Evolutionary conservation across 1,284 basidiomycete genomes (phyloP).

Genomic region (Leccinum ponderosum): DNA sequence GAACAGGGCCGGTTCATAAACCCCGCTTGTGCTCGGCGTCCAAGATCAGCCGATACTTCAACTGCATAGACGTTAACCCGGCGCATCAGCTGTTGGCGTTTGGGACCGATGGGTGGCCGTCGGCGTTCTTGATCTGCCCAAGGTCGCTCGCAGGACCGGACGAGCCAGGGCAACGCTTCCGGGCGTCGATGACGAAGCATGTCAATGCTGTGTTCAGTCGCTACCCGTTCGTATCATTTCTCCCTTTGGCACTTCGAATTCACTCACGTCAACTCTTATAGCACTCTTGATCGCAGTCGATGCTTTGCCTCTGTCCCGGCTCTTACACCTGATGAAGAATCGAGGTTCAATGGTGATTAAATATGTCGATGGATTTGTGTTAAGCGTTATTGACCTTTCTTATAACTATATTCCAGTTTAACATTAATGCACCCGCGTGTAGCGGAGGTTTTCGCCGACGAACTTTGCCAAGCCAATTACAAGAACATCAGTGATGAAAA

Average conservation of each 20-base stretch:
- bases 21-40: no score
- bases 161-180: no score
- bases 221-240: constrained; percentile 27
- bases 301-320: constrained; percentile 16
- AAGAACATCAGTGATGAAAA: constrained; percentile 19
- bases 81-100: no score
- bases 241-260: background rate
- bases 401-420: constrained; percentile 22
- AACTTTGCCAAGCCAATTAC: constrained; percentile 18
- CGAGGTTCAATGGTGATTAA: constrained; percentile 13
- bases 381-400: background rate
- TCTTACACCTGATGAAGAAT: constrained; percentile 19
- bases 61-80: no score
- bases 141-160: no score
- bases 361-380: background rate
- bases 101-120: no score
- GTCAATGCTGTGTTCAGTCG: constrained; percentile 24
- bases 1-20: no score
- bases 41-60: no score
- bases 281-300: constrained; percentile 21
- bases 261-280: constrained; percentile 8
- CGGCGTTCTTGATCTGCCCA: no score
- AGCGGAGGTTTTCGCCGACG: constrained; percentile 20
- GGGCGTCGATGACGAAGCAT: no score
- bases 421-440: constrained; percentile 18